Evolutionary conservation across 2,329 filamentous ascomycete genomes (phyloP), one percentile per base, ranked within the genome.

Genomic region (Epicoccum nigrum): DNA sequence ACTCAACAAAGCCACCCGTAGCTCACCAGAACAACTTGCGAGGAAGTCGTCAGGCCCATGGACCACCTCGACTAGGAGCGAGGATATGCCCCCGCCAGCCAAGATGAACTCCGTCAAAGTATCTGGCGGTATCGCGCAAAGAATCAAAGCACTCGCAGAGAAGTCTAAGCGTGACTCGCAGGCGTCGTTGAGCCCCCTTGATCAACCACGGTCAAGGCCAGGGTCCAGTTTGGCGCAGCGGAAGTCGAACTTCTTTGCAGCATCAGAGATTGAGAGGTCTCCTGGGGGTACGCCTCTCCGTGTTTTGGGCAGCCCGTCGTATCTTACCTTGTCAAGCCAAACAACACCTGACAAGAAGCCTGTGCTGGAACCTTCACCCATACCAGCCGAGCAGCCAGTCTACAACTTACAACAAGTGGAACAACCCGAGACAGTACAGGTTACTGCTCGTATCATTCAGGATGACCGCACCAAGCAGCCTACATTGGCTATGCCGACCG

Each of bases 111-210:
- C 92, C 70, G 81, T 87, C 59, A 94, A 90, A 64, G 83, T 97
- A 19, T 92, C 91, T 7, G 92, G 89, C 7, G 92, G 90, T 61
- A 97, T 99, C 54, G 95, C 93, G 3, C 90, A 93, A 71, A 87
- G 94, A 33, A 97, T 97, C 71, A 95, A 96, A 73, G 92, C 92
- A 6, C 79, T 99, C 45, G 90, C 96, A 69, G 92, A 91, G 72
- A 81, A 94, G 47, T 80, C 80, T 3, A 78, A 59, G 81, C 86
- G 52, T 74, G 80, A 68, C 67, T 70, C 67, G 16, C 46, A 60
- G 41, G 54, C 64, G 43, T 60, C 70, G 21, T 62, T 69, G 16
- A 54, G 64, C 19, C 55, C 55, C 15, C 41, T 45, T n/a, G 50
- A 54, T 28, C 32, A 39, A 8, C 50, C 44, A n/a, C 56, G 54